Evolutionary conservation across 2,329 filamentous ascomycete species (phyloP).

Genomic region (Zasmidium angulare): DNA sequence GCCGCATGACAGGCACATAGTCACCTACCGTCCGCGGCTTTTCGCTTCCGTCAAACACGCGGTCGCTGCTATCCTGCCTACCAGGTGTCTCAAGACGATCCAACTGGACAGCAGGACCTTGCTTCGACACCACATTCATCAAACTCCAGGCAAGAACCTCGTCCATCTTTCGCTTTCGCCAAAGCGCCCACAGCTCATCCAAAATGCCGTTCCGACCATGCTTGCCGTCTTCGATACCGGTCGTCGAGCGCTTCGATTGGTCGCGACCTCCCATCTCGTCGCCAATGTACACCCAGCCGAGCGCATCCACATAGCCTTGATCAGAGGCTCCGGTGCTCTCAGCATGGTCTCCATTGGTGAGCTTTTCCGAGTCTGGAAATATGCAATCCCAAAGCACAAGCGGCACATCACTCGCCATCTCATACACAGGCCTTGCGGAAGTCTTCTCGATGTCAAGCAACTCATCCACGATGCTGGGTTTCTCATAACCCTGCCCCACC

Average conservation of each 20-base stretch:
- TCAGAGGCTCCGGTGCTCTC: conserved; percentile 36
- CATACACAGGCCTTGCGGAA: conserved; percentile 78
- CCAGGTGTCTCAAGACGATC: conserved; percentile 9
- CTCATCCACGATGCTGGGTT: conserved; percentile 67
- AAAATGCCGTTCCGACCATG: conserved; percentile 67
- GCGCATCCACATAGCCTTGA: conserved; percentile 53
- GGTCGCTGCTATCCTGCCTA: neutral
- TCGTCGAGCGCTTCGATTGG: conserved; percentile 27
- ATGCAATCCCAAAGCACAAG: conserved; percentile 96
- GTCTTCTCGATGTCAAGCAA: conserved; percentile 71
- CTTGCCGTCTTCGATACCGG: conserved; percentile 54
- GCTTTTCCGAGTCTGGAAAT: conserved; percentile 61
- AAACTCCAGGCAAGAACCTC: conserved; percentile 78
- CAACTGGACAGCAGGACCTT: conserved; percentile 31
- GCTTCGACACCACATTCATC: conserved; percentile 59
- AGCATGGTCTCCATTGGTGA: conserved; percentile 38
- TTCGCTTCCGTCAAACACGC: conserved; percentile 60
- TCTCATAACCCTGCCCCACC: conserved; percentile 83
- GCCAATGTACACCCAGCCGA: conserved; percentile 78
- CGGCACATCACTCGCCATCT: conserved; percentile 86
- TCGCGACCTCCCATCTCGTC: conserved; percentile 54
- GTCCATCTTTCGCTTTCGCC: conserved; percentile 84
- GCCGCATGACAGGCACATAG: conserved; percentile 59
- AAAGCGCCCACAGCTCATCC: conserved; percentile 76
- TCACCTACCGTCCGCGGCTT: conserved; percentile 54